phyloP scores from a whole-genome alignment of 2,329 filamentous ascomycete genomes.

The Xylaria sp. region DNA sequence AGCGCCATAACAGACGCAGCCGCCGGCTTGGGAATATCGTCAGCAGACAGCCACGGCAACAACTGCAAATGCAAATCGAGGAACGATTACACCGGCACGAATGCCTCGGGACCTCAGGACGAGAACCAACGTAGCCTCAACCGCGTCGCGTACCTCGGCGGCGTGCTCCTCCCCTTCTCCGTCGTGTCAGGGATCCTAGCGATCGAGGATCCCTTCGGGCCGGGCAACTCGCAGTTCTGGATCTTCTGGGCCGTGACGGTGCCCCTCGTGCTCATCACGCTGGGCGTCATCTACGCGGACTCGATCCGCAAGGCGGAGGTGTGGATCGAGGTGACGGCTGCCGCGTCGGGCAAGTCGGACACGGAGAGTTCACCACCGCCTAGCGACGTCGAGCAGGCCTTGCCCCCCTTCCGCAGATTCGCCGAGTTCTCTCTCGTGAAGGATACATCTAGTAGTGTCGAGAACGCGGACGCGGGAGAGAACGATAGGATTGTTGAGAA shows the following conservation, averaged over 20 bases:
- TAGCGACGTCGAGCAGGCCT: conserved; percentile 36
- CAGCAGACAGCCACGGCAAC: conserved; percentile 1
- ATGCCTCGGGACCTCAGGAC: conserved; percentile 32
- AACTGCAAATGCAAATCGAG: background rate
- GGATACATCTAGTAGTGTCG: background rate
- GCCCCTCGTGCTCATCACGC: conserved; percentile 51
- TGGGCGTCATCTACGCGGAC: conserved; percentile 61
- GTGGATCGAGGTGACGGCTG: conserved; percentile 55
- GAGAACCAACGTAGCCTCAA: conserved; percentile 56
- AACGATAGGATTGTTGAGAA: conserved; percentile 26
- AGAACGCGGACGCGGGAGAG: conserved; percentile 1
- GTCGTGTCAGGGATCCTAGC: conserved; percentile 60
- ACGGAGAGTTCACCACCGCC: background rate
- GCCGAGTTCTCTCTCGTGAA: conserved; percentile 28
- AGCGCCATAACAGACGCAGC: background rate
- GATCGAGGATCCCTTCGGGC: conserved; percentile 58
- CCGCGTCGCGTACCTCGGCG: conserved; percentile 61
- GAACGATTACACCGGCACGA: background rate
- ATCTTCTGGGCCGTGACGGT: conserved; percentile 60
- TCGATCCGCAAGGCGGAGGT: conserved; percentile 58
- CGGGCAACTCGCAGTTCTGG: conserved; percentile 56
- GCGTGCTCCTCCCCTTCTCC: conserved; percentile 59
- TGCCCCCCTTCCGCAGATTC: conserved; percentile 31
- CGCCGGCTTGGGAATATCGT: background rate
- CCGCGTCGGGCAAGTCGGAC: conserved; percentile 16